Percentiles rank a stretch among this genome's conserved stretches.
These are phyloP conservation scores for Rubroboletus satanas DNA, from an alignment of 768 basidiomycete species.

Conservation along the genomic window DNA sequence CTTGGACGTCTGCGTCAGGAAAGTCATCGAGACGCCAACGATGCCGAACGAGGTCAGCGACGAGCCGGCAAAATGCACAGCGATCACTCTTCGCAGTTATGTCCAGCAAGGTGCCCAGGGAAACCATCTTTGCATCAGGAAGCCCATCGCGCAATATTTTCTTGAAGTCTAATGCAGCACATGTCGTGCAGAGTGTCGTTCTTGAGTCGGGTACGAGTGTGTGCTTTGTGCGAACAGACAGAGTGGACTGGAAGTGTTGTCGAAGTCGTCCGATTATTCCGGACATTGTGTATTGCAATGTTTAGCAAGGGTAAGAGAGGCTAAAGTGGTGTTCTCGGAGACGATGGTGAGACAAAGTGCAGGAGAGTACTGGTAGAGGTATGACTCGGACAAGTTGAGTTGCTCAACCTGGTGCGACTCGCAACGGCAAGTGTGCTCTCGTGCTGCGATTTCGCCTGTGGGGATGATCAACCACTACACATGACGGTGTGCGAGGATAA, in stretches of 20 bases:
- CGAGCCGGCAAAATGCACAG: conserved; percentile 18
- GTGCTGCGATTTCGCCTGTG: not conserved
- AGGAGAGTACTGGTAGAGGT: too few relatives aligned
- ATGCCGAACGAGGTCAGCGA: conserved; percentile 5
- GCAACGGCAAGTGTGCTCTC: too few relatives aligned
- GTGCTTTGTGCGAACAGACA: not conserved
- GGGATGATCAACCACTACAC: not conserved
- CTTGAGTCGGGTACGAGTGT: not conserved
- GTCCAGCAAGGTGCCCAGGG: conserved; percentile 8
- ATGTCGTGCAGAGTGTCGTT: conserved; percentile 9
- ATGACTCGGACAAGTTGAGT: too few relatives aligned
- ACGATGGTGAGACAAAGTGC: too few relatives aligned
- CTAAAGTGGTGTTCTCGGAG: not conserved
- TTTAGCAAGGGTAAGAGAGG: too few relatives aligned
- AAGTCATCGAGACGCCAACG: conserved; percentile 16
- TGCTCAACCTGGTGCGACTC: too few relatives aligned
- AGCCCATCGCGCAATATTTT: conserved; percentile 15
- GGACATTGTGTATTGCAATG: not conserved
- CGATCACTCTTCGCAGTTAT: conserved; percentile 2
- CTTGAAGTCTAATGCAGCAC: conserved; percentile 7
- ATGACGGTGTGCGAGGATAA: not conserved
- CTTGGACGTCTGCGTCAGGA: conserved; percentile 7
- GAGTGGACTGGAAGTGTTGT: not conserved
- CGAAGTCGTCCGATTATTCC: conserved; percentile 3
- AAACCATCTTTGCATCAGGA: not conserved